Conservation (phyloP, 2,329 filamentous ascomycete species). For the Hymenoscyphus scutula region DNA sequence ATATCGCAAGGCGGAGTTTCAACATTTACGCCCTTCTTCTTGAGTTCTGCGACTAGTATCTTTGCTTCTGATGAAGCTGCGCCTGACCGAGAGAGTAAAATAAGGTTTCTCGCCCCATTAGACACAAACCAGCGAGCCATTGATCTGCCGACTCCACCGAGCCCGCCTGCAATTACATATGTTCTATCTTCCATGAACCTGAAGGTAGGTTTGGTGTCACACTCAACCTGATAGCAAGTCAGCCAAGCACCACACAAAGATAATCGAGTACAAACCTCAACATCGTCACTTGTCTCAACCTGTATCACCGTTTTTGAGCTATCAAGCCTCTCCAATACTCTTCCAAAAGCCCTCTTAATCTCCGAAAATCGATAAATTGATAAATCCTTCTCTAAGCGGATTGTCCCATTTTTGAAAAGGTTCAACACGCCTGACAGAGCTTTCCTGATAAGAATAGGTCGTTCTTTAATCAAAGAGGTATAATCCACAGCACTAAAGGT, state of each 20-base stretch:
- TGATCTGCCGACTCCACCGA: constrained; percentile 33
- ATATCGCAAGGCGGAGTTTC: constrained; percentile 49
- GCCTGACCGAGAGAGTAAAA: constrained; percentile 32
- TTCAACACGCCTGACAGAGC: constrained; percentile 36
- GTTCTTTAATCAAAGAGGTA: constrained; percentile 33
- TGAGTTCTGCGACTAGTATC: constrained; percentile 13
- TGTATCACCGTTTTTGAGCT: neutral
- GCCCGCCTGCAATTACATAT: constrained; percentile 35
- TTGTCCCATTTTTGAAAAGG: neutral
- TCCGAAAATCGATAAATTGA: neutral
- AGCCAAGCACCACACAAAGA: neutral
- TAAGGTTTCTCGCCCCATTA: constrained; percentile 30
- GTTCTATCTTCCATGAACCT: constrained; percentile 23
- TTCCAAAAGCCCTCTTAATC: neutral
- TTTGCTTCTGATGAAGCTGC: neutral
- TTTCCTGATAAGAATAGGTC: constrained; percentile 38
- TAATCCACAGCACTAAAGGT: constrained; percentile 28
- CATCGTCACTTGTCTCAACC: neutral
- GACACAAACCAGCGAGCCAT: constrained; percentile 25
- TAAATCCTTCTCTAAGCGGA: constrained; percentile 31
- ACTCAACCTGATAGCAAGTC: neutral
- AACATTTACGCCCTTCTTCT: constrained; percentile 40
- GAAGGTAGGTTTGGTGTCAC: constrained; percentile 3
- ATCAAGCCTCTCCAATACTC: neutral
- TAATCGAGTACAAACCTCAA: neutral